Evolutionary conservation across 2,329 filamentous ascomycete genomes (phyloP), one percentile per base, ranked within the genome.

Genomic region (Trichoderma harzianum): DNA sequence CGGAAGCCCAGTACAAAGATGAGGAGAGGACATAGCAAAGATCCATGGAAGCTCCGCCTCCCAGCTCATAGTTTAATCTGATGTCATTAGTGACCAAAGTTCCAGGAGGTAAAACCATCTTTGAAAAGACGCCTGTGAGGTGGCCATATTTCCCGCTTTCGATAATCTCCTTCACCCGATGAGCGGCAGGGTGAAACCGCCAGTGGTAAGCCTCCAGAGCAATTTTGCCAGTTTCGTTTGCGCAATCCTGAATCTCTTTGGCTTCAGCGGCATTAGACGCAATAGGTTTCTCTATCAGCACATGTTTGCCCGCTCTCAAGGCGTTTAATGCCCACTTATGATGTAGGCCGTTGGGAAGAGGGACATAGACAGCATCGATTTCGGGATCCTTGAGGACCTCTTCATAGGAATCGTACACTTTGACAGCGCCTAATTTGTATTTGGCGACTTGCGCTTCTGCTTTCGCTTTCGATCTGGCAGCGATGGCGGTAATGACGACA

Each of bases 281-380:
- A 34, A 32, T 8, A 16, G 70, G 70, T 63, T 61, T 51, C 62
- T 69, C 74, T 5, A 75, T 58, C 8, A 73, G 57, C 7, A 73
- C 73, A 73, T 87, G 85, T 73, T 87, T 87, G n/a, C 84, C 84
- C 4, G 83, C 83, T 12, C 77, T 74, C 30, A 88, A 74, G 5
- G 84, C 81, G 32, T 83, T 81, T 7, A 85, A 73, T 18, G 85
- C 81, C 84, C 85, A 88, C 75, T 85, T 82, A 64, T 77, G 80
- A 71, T 84, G 82, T 16, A 83, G 75, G 10, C 80, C 78, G 63
- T 81, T 82, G 7, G 84, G 84, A 5, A 88, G 79, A 4, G 85
- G 82, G 63, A 88, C 84, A 75, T 86, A 87, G 24, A 88, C 82
- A 24, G 82, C 83, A 57, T 86, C 82, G 73, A 84, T 83, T 14